Evolutionary conservation across 2,329 filamentous ascomycete genomes (phyloP), one percentile per base, ranked within the genome.

Genomic region (Aspergillus eucalypticola): DNA sequence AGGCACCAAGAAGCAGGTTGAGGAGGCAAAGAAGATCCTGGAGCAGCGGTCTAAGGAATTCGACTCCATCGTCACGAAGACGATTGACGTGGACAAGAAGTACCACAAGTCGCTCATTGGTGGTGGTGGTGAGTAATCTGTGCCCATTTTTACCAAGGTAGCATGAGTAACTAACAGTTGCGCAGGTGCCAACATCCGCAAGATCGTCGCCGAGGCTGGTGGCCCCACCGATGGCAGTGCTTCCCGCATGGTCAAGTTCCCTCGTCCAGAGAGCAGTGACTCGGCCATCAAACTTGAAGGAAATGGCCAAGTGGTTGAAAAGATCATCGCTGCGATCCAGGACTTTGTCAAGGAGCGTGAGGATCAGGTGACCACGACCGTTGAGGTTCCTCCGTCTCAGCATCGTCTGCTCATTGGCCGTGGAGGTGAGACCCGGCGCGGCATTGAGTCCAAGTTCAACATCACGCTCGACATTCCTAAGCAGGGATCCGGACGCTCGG

Each of bases 231-330:
- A 96, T 72, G 86, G 89, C 64, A 88, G 90, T 42, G 89, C 95
- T 68, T 91, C 92, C 54, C 90, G 94, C 64, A 92, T 94, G 69
- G 92, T 99, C 61, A 92, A 94, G 75, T 98, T 99, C 82, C 95
- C 95, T 59, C 92, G 93, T 75, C 88, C 91, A 66, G 93, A 96
- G 60, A 86, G 89, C 55, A 88, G 90, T 61, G 92, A 90, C 48
- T 91, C 90, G 71, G 85, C 84, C 25, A 96, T 99, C 77, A 93
- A 90, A 73, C 83, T 99, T 5, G 93, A 97, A 78, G 95, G 95
- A 29, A 89, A 90, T 51, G 88, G 86, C 63, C 87, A 88, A 41
- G 83, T 99, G 23, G 94, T 98, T 2, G 90, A 96, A 69, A 96
- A 91, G 79, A 96, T 99, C 68, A 83, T 94, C 70, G 84, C 88